A percentile compares a stretch with the other conserved stretches of the same genome.
Conservation (phyloP, 306 rosid species). For the Hippophae rhamnoides region DNA sequence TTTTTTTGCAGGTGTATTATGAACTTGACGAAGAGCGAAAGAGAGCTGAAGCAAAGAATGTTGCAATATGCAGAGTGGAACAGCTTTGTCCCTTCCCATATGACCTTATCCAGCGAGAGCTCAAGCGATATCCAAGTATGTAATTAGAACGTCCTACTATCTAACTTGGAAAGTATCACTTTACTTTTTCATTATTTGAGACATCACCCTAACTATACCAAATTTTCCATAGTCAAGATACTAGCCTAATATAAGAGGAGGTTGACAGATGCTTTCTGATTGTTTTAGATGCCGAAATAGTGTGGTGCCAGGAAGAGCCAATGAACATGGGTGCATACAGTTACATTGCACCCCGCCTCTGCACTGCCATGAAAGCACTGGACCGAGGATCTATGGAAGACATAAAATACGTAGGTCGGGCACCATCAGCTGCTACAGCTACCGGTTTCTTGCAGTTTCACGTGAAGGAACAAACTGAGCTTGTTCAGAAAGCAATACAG, state of each 20-base stretch:
- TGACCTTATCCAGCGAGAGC: constrained; percentile 83
- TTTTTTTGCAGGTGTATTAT: constrained; percentile 60
- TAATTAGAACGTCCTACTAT: background rate
- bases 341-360: constrained; percentile 61
- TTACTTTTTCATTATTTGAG: background rate
- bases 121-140: constrained; percentile 94
- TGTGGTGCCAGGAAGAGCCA: constrained; percentile 98
- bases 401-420: constrained; percentile 73
- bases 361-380: constrained; percentile 62
- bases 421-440: constrained; percentile 90
- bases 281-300: constrained; percentile 76
- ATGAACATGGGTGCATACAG: constrained; percentile 94
- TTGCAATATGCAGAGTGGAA: constrained; percentile 89
- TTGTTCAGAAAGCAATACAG: constrained; percentile 73
- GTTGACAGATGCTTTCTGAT: constrained; percentile 13
- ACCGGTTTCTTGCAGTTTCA: constrained; percentile 79
- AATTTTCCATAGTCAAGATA: background rate
- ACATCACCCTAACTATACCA: background rate
- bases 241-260: background rate
- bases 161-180: background rate
- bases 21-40: constrained; percentile 77
- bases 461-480: constrained; percentile 71
- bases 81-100: constrained; percentile 97
- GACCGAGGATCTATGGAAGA: constrained; percentile 62
- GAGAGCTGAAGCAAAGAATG: constrained; percentile 60